phyloP scores from a whole-genome alignment of 2,329 filamentous ascomycete genomes.

The Alternaria novae-zelandiae region DNA sequence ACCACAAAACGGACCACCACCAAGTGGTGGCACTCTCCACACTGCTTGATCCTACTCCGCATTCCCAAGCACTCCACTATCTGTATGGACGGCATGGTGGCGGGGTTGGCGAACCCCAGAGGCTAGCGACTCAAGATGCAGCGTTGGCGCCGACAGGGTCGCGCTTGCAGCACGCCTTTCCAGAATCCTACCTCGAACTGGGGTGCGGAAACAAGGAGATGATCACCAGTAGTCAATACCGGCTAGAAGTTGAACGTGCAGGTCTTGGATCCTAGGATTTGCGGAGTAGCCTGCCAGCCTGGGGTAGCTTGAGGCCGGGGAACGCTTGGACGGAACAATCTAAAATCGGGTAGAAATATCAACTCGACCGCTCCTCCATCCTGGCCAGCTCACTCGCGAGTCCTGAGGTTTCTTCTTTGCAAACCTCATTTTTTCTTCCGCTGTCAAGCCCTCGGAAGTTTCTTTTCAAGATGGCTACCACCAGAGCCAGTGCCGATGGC shows the following conservation, averaged over 20 bases:
- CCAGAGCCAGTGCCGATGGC: slow-evolving; percentile 22
- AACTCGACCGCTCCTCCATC: slow-evolving; percentile 18
- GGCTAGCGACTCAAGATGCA: slow-evolving; percentile 21
- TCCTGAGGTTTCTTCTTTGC: slow-evolving; percentile 17
- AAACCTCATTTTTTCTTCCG: slow-evolving; percentile 12
- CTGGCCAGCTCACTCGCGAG: slow-evolving; percentile 21
- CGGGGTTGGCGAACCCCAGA: slow-evolving; percentile 12
- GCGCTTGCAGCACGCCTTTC: slow-evolving; percentile 1
- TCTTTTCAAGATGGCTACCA: slow-evolving; percentile 28
- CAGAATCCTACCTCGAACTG: slow-evolving; percentile 16
- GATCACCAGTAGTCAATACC: slow-evolving; percentile 13
- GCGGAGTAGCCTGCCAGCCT: slow-evolving; percentile 28
- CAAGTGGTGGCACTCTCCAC: slow-evolving; percentile 32
- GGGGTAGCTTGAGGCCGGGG: slow-evolving; percentile 25
- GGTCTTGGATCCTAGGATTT: slow-evolving; percentile 19
- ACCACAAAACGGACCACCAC: slow-evolving; percentile 20
- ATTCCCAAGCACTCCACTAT: slow-evolving; percentile 24
- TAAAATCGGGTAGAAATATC: slow-evolving; percentile 33
- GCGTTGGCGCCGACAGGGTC: slow-evolving; percentile 11
- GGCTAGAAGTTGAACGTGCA: slow-evolving; percentile 19
- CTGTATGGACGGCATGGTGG: slow-evolving; percentile 21
- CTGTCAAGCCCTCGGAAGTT: slow-evolving; percentile 14
- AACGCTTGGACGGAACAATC: slow-evolving; percentile 25
- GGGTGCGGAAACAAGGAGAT: slow-evolving; percentile 6
- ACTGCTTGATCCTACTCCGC: slow-evolving; percentile 27